Evolutionary conservation across 192 early-diverging fungal genomes (phyloP), one percentile per base, ranked within the genome.

Genomic region (Kickxella alabastrina): DNA sequence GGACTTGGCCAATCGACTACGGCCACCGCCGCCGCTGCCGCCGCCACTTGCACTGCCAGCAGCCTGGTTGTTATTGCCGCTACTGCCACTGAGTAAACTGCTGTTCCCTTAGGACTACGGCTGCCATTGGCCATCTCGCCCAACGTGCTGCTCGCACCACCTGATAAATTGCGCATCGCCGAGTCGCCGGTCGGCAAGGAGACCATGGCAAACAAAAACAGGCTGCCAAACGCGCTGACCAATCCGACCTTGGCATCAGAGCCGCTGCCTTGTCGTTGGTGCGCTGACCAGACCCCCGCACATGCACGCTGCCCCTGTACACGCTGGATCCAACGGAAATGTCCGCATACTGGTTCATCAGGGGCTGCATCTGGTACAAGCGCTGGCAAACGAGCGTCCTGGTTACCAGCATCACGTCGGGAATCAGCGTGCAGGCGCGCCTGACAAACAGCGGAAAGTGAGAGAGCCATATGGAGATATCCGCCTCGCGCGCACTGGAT

Each of bases 291-390:
- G 44, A 7, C n/a, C 34, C 35, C 17, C 59, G 54, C 13, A 62
- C 23, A 32, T 59, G 41, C 3, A 44, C 38, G 12, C 34, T 24
- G 49, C 36, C 28, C 1, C 43, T 27, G 52, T 44, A 21, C 45
- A 43, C 18, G 57, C 34, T 21, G 6, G 57, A 24, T n/a, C 51
- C 43, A 14, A 62, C 54, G 7, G 75, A 64, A 12, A 66, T 49
- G 4, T 78, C 76, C 4, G 76, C 57, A 25, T 78, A 78, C 46
- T 78, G 68, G 40, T 48, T 49, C 57, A 78, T 67, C 58, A 78
- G 54, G 28, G 65, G 54, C 54, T 68, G 70, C 71, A 79, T 68
- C 52, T 75, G 70, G 32, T 75, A 65, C 17, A 79, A 59, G 12
- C 71, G 47, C 51, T 67, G 71, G 49, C 71, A 70, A 17, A 75